Evolutionary conservation across 1,139 yeast species (phyloP), one percentile per base, ranked within the genome.

Genomic region (Yamadazyma diddensiae): DNA sequence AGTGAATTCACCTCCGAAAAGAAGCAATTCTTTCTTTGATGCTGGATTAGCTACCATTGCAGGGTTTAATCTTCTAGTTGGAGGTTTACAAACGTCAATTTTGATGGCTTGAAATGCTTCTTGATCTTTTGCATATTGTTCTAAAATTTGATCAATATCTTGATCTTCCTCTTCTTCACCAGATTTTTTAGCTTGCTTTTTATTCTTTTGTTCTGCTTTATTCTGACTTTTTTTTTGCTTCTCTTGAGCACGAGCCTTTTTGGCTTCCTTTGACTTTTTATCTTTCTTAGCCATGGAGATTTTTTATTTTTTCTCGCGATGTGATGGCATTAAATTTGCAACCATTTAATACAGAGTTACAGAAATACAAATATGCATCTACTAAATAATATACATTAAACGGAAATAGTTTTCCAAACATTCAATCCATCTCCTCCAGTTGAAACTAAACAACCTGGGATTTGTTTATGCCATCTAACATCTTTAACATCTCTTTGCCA

Each of bases 401-500:
- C 95, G 57, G 95, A 85, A 52, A 92, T 90, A 19, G 97, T 90
- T 68, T 92, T 92, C 97, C 97, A 92, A 33, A 92, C 69, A 52
- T 87, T 85, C 57, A 92, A 71, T 28, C 98, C 98, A 50, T 90
- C 97, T 26, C 94, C 83, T 45, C 98, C 97, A 3, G 98, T 92
- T 47, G 95, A 82, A 11, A 88, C 87, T 55, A 94, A 71, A 49
- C 94, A 82, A 29, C 98, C 98, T 4, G 98, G 98, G 42, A 94
- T 86, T 64, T 94, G 98, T 53, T 70, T 78, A 61, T 92, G 97
- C 97, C 98, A 92, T 62, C 95, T 86, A 26, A 90, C 96, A 57
- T 92, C 99, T 67, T 92, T 92, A 34, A 92, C 97, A 52, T 90
- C 94, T 50, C 82, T 81, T 67, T 94, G 98, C 97, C 97, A 92